Conservation (phyloP, 2,329 filamentous ascomycete genomes). For the Exophiala lecanii-corni region DNA sequence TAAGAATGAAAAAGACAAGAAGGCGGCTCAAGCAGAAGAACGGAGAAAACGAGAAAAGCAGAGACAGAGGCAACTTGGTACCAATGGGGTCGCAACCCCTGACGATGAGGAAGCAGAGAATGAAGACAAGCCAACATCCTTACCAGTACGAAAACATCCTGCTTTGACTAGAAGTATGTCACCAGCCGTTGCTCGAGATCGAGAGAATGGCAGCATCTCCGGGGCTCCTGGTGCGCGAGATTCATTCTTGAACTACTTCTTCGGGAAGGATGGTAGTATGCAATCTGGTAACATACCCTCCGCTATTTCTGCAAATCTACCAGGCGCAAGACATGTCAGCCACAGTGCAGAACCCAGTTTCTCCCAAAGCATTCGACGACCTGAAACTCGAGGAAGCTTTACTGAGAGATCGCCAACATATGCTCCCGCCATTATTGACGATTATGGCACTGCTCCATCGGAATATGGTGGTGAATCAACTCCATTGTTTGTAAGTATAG, state of each 20-base stretch:
- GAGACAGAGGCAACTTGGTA: constrained; percentile 72
- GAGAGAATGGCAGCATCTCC: constrained; percentile 60
- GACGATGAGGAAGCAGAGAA: constrained; percentile 65
- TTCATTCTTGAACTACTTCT: constrained; percentile 97
- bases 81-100: constrained; percentile 67
- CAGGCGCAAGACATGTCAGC: constrained; percentile 63
- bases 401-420: constrained; percentile 39
- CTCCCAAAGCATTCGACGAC: constrained; percentile 72
- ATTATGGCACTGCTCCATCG: constrained; percentile 31
- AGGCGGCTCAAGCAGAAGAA: constrained; percentile 73
- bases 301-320: constrained; percentile 35
- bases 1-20: constrained; percentile 91
- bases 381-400: constrained; percentile 40
- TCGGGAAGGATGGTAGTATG: constrained; percentile 79
- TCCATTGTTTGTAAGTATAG: constrained; percentile 45
- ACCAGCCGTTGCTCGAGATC: constrained; percentile 60
- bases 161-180: constrained; percentile 74
- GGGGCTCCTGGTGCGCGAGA: constrained; percentile 64
- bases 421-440: constrained; percentile 39
- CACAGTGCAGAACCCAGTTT: constrained; percentile 76
- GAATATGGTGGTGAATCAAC: constrained; percentile 41
- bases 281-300: constrained; percentile 40
- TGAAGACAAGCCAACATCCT: constrained; percentile 48
- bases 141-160: constrained; percentile 57
- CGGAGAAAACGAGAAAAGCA: constrained; percentile 78